phyloP scores from a whole-genome alignment of 495 filamentous ascomycete species.

The Podospora didyma region DNA sequence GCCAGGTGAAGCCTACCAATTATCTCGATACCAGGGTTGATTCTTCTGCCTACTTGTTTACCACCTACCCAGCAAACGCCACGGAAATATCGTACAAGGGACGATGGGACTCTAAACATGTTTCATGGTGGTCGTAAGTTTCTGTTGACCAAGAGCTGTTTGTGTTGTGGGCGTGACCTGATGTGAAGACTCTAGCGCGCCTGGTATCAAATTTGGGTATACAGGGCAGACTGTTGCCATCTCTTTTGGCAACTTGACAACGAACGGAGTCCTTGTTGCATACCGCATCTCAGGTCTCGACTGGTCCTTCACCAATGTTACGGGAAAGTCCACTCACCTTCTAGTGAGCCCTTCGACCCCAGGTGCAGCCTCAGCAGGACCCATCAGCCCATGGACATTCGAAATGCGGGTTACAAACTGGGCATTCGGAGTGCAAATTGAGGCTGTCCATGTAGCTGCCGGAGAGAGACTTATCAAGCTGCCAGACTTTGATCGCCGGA shows the following conservation, averaged over 20 bases:
- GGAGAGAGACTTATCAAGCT: slow-evolving; percentile 49
- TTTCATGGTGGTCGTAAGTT: slow-evolving; percentile 62
- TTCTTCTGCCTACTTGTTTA: slow-evolving; percentile 31
- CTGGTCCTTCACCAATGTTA: slow-evolving; percentile 67
- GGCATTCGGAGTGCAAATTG: slow-evolving; percentile 61
- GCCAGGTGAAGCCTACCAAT: slow-evolving; percentile 46
- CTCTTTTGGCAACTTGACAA: slow-evolving; percentile 57
- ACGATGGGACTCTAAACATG: slow-evolving; percentile 62
- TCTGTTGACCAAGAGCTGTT: neutral
- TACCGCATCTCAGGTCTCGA: slow-evolving; percentile 61
- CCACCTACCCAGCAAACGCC: slow-evolving; percentile 51
- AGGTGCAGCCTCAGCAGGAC: slow-evolving; percentile 35
- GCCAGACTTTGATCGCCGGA: slow-evolving; percentile 45
- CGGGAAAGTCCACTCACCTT: slow-evolving; percentile 56
- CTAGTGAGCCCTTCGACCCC: slow-evolving; percentile 46
- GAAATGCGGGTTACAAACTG: slow-evolving; percentile 62
- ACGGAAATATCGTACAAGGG: slow-evolving; percentile 66
- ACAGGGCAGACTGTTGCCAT: slow-evolving; percentile 60
- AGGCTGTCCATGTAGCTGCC: slow-evolving; percentile 48
- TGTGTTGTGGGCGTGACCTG: neutral
- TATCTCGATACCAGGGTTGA: slow-evolving; percentile 48
- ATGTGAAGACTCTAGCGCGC: slow-evolving; percentile 36
- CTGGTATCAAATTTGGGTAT: slow-evolving; percentile 62
- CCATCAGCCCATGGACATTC: slow-evolving; percentile 42
- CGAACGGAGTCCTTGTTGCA: slow-evolving; percentile 52